Evolutionary conservation across 2,329 filamentous ascomycete species (phyloP), one percentile per base, ranked within the genome.

Genomic region (Botrytis hyacinthi): DNA sequence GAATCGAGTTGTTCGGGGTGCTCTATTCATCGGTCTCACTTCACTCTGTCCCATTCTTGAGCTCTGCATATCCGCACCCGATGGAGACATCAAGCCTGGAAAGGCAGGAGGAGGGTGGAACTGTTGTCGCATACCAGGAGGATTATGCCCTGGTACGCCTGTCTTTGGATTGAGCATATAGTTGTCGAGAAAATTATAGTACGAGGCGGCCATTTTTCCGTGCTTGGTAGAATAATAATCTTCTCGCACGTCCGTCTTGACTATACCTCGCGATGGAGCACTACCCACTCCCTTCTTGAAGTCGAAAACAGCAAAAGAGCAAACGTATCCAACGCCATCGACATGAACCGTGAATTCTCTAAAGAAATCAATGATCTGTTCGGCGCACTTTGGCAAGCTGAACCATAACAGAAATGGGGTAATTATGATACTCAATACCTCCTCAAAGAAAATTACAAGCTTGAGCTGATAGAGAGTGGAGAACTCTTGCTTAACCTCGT

Each of bases 331-430:
- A 51, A 99, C 87, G 0, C 96, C 96, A 80, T 99, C 96, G 26
- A 99, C 95, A 78, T 99, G 95, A 35, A 99, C 91, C 0, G 96
- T 98, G 78, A 98, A 98, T 81, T 99, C 96, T 57, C 96, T 91
- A 85, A 99, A 98, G 83, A 99, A 99, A 83, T 99, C 96, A 74
- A 98, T 91, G 76, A 99, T 92, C 74, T 95, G 93, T 77, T 98
- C 95, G 81, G 93, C 95, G 82, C 93, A 97, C 78, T 91, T 92
- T 0, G 95, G 94, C 48, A 98, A 86, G 75, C 93, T 95, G 80
- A 93, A 92, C 84, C 95, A 92, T 20, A 99, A 87, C 60, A 99
- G 88, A 78, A 97, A 91, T 0, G 96, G 96, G 0, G 95, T 97
- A 73, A 97, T 91, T 72, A 98, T 88, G 81, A 99, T 97, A 79